Base-by-base conservation (phyloP, 805 yeast species). In the Myxozyma nipponensis region DNA sequence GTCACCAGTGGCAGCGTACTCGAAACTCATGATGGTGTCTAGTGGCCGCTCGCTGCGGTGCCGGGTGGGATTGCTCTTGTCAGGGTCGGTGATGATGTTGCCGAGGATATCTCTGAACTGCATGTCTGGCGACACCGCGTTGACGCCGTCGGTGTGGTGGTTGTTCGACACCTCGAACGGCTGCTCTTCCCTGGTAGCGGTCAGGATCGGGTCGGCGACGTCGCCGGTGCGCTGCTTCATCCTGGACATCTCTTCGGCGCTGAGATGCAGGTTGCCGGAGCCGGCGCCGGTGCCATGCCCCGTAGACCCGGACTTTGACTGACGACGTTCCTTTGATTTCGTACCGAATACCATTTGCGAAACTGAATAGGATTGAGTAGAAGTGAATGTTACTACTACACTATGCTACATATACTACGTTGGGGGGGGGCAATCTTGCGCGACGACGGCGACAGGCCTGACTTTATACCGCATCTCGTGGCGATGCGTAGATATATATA, bases 121-220 rank as follows among this genome's bases (percentile, higher is more conserved):
- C 38, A 72, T 74, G 42, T 77, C 73, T 28, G 77, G 80, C 37
- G 80, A 77, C 54, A 69, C 58, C n/a, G 64, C 49, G 76, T 67
- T 72, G 7, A 28, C 32, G 13, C 13, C 13, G 13, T 28, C 13
- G 69, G 69, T 62, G 67, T 66, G 62, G 60, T 63, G 52, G 49
- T 68, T 71, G 28, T 70, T 72, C 32, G 74, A 72, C 64, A 78
- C 79, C 69, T 93, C 96, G 66, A 88, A 93, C 5, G 98, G 98
- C 72, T 93, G 98, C 6, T 84, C 91, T 69, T 91, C 98, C 64
- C 85, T 89, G 42, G 93, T 95, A 2, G 98, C 98, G 34, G 84
- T 77, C 56, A 93, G 72, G 52, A 93, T 83, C n/a, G 96, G 97
- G 70, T 89, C 97, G 60, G 55, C 55, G 39, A 53, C 51, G 47